Evolutionary conservation across 2,329 filamentous ascomycete genomes (phyloP).

Genomic region (Cladophialophora immunda): DNA sequence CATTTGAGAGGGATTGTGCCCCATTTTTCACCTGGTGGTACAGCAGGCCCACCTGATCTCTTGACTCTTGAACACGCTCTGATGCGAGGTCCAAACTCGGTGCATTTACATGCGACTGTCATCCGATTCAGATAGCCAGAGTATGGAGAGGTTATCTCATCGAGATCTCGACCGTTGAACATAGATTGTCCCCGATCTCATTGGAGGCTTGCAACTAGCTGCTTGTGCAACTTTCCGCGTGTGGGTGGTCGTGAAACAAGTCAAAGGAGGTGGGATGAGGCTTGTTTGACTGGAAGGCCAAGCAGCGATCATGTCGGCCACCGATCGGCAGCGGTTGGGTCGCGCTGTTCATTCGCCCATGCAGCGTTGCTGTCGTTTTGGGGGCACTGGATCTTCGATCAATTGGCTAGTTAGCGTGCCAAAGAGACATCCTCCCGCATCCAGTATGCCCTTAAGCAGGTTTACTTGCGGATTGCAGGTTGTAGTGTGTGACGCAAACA

Average conservation of each 20-base stretch:
- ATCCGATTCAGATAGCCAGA: neutral
- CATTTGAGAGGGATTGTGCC: neutral
- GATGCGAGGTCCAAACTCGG: neutral
- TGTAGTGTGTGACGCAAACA: neutral
- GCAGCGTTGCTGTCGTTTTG: conserved; percentile 1
- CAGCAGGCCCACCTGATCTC: neutral
- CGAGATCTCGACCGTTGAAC: conserved; percentile 5
- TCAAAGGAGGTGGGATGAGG: neutral
- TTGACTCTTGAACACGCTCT: neutral
- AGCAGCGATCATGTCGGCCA: conserved; percentile 4
- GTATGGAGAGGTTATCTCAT: neutral
- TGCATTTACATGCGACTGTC: neutral
- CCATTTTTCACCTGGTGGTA: neutral
- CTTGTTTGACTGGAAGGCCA: conserved; percentile 4
- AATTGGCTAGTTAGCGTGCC: neutral
- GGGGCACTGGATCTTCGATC: neutral
- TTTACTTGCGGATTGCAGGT: neutral
- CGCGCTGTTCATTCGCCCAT: conserved; percentile 1
- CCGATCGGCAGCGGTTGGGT: neutral
- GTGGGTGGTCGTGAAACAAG: neutral
- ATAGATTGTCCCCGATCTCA: neutral
- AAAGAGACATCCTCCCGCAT: neutral
- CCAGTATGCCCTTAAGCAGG: neutral
- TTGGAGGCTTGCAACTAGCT: neutral
- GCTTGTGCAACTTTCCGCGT: neutral